phyloP scores from a whole-genome alignment of 2,329 filamentous ascomycete genomes.

The Claviceps fusiformis region DNA sequence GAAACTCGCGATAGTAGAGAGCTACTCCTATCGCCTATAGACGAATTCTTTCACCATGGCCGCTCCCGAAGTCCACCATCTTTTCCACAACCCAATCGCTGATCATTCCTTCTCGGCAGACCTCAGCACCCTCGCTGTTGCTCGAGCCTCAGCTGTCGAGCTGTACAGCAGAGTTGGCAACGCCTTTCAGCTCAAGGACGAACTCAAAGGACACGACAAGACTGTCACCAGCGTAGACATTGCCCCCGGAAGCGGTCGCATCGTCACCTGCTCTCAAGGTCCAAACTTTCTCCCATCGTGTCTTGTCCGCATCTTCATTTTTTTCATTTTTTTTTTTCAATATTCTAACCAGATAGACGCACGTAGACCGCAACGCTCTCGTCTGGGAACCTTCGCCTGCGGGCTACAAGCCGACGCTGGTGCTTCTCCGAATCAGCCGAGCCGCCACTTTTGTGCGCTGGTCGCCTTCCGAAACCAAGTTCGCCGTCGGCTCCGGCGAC shows the following conservation, averaged over 20 bases:
- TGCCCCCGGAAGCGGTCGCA: slow-evolving; percentile 76
- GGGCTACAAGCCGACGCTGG: slow-evolving; percentile 93
- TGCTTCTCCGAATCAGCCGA: slow-evolving; percentile 91
- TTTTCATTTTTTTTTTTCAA: not conserved
- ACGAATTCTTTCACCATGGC: slow-evolving; percentile 46
- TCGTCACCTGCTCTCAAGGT: slow-evolving; percentile 97
- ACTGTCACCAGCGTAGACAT: slow-evolving; percentile 94
- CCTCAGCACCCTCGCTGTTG: slow-evolving; percentile 75
- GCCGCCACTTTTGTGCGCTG: slow-evolving; percentile 95
- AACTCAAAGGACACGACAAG: slow-evolving; percentile 94
- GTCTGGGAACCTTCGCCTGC: slow-evolving; percentile 92
- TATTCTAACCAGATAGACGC: not conserved
- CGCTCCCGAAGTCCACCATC: slow-evolving; percentile 80
- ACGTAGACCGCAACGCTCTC: slow-evolving; percentile 80
- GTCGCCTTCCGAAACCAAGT: slow-evolving; percentile 94
- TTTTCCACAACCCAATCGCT: slow-evolving; percentile 91
- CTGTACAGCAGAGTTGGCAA: slow-evolving; percentile 64
- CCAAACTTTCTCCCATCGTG: not conserved
- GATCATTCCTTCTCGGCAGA: slow-evolving; percentile 98
- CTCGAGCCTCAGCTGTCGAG: slow-evolving; percentile 80
- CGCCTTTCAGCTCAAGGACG: slow-evolving; percentile 74
- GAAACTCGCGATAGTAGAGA: slow-evolving; percentile 87
- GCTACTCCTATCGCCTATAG: slow-evolving; percentile 41
- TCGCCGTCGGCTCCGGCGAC: slow-evolving; percentile 91
- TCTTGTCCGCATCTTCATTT: not conserved